A percentile compares a stretch with the other conserved stretches of the same genome.
phyloP scores from a whole-genome alignment of 192 early-diverging fungal genomes.

The Linnemannia schmuckeri region DNA sequence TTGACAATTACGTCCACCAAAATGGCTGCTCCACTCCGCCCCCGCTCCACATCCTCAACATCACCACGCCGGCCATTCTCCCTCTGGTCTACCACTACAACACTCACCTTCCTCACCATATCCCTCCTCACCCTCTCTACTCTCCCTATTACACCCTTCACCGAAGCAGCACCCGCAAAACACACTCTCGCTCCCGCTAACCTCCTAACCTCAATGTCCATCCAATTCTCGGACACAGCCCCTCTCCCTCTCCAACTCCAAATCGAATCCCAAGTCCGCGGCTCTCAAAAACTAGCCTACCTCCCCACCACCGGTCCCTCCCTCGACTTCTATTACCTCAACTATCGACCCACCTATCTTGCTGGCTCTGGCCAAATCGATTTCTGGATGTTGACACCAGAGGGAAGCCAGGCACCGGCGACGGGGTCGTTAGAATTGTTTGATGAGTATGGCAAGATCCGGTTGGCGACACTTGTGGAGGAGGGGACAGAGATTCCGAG shows the following conservation, averaged over 20 bases:
- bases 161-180: constrained; percentile 18
- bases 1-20: background rate
- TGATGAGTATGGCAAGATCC: constrained; percentile 40
- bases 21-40: background rate
- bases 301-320: constrained; percentile 16
- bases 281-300: constrained; percentile 33
- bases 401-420: constrained; percentile 19
- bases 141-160: background rate
- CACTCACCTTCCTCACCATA: constrained; percentile 18
- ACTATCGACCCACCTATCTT: constrained; percentile 39
- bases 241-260: constrained; percentile 34
- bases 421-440: constrained; percentile 31
- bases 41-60: background rate
- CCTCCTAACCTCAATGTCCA: constrained; percentile 10
- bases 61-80: background rate
- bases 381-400: constrained; percentile 47
- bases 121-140: constrained; percentile 16
- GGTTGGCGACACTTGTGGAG: constrained; percentile 23
- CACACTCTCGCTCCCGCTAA: background rate
- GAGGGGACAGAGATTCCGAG: constrained; percentile 29
- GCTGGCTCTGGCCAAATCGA: constrained; percentile 27
- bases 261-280: constrained; percentile 26
- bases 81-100: constrained; percentile 8
- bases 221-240: constrained; percentile 11
- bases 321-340: constrained; percentile 47